Evolutionary conservation across 1,284 basidiomycete genomes (phyloP).

Genomic region (Acaromyces ingoldii): DNA sequence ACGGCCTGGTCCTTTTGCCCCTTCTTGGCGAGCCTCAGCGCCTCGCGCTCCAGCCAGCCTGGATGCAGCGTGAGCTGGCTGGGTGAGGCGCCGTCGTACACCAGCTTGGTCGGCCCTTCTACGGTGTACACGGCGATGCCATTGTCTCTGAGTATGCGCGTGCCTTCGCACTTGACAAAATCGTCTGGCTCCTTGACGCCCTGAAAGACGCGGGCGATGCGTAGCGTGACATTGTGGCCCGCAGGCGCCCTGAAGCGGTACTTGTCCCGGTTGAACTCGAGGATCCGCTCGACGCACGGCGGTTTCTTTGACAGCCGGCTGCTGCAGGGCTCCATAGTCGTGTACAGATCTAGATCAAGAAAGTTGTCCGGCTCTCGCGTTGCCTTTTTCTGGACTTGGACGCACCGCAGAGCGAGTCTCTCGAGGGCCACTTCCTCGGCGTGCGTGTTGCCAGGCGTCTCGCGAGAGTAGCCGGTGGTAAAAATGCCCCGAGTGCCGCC

Average conservation of each 20-base stretch:
- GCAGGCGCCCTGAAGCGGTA: too few relatives aligned
- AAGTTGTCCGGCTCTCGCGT: too few relatives aligned
- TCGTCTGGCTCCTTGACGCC: conserved; percentile 90
- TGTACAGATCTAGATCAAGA: conserved; percentile 69
- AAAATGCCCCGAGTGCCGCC: conserved; percentile 57
- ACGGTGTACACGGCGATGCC: conserved; percentile 74
- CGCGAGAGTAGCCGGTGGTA: conserved; percentile 81
- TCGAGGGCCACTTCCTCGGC: conserved; percentile 90
- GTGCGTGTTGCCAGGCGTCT: conserved; percentile 87
- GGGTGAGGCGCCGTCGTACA: too few relatives aligned
- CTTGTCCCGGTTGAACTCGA: conserved; percentile 55
- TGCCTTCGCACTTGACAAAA: conserved; percentile 84
- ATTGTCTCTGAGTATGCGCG: conserved; percentile 66
- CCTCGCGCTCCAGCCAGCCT: conserved; percentile 18
- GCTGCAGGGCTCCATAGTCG: conserved; percentile 96
- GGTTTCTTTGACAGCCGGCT: conserved; percentile 77
- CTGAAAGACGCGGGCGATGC: conserved; percentile 73
- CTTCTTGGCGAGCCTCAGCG: conserved; percentile 12
- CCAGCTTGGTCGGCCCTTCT: neutral
- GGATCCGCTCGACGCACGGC: conserved; percentile 80
- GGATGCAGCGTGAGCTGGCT: neutral
- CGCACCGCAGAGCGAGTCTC: conserved; percentile 60
- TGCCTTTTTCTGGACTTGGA: too few relatives aligned
- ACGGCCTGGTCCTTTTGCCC: conserved; percentile 13
- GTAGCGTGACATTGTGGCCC: conserved; percentile 13